Base-by-base conservation (phyloP, 768 basidiomycete species). In the Mycena galericulata region DNA sequence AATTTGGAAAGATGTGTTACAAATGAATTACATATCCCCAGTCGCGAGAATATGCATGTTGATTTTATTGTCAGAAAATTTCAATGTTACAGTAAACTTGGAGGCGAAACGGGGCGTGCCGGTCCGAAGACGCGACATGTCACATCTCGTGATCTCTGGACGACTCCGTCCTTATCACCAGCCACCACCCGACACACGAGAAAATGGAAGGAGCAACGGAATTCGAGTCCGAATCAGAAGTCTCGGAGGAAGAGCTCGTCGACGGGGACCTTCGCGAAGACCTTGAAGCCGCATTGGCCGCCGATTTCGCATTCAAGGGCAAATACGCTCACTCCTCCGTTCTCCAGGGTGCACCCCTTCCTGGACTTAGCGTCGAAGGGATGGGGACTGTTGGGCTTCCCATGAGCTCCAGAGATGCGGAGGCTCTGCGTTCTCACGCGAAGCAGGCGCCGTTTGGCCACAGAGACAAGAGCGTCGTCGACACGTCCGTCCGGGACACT, bases 241-340 rank as follows among this genome's bases (percentile, higher is more conserved):
- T 24, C n/a, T 24, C 22, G 11, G 30, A 22, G 20, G 53, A 46
- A 20, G 62, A 63, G 20, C 2, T 32, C 15, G 22, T 63, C 22
- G 51, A 55, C 10, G 62, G 62, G 1, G 62, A 54, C 29, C 51
- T 63, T 24, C 62, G 53, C 12, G 53, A 56, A 49, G 62, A 64
- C 26, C 62, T 56, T 34, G 51, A 55, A 46, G 53, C 38, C 10
- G 62, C 51, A 11, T 24, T 63, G 18, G n/a, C 41, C 29, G 62
- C 53, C 7, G 62, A 64, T 55, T 64, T 56, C 12, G 43, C 54
- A 22, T 64, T 64, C 20, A 26, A 30, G 26, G 62, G 54, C 30
- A 41, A 64, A 49, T 64, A 64, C 54, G 62, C 62, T 22, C 62
- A 64, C 20, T 54, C 53, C 32, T 55, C 62, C 27, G 54, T 64